Conservation (phyloP, 2,329 filamentous ascomycete genomes). For the Akanthomyces lecanii region DNA sequence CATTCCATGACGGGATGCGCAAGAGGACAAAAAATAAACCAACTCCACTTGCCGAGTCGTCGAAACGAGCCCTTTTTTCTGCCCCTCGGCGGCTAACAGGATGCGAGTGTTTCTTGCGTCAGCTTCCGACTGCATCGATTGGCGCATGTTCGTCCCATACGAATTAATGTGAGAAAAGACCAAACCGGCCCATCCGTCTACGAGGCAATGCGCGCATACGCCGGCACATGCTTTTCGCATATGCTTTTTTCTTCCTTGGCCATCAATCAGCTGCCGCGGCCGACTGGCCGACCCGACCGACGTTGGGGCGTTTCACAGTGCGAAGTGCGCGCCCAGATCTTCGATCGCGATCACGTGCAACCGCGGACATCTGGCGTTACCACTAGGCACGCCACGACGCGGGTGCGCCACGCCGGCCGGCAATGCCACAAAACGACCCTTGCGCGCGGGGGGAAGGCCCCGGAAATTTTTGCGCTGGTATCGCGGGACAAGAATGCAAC, state of each 20-base stretch:
- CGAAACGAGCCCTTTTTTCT: slow-evolving; percentile 3
- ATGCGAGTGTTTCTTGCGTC: background rate
- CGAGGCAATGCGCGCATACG: background rate
- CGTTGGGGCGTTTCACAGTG: background rate
- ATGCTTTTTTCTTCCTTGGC: background rate
- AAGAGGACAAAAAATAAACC: background rate
- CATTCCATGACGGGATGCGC: background rate
- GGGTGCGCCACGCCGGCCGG: background rate
- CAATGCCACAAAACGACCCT: background rate
- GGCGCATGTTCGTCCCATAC: background rate
- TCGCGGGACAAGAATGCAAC: background rate
- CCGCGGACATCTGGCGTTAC: background rate
- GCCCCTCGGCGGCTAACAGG: slow-evolving; percentile 4
- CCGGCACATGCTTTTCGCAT: background rate
- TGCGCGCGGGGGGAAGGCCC: background rate
- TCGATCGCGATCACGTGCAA: background rate
- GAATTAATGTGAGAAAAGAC: background rate
- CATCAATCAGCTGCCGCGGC: background rate
- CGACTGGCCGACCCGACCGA: background rate
- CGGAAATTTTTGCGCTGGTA: background rate
- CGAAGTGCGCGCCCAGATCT: background rate
- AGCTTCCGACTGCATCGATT: background rate
- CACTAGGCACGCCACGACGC: background rate
- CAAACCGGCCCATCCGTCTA: background rate
- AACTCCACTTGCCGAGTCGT: slow-evolving; percentile 7